These are phyloP conservation scores for Zymoseptoria pseudotritici DNA, from an alignment of 2,329 filamentous ascomycete genomes.

Conservation along the genomic window DNA sequence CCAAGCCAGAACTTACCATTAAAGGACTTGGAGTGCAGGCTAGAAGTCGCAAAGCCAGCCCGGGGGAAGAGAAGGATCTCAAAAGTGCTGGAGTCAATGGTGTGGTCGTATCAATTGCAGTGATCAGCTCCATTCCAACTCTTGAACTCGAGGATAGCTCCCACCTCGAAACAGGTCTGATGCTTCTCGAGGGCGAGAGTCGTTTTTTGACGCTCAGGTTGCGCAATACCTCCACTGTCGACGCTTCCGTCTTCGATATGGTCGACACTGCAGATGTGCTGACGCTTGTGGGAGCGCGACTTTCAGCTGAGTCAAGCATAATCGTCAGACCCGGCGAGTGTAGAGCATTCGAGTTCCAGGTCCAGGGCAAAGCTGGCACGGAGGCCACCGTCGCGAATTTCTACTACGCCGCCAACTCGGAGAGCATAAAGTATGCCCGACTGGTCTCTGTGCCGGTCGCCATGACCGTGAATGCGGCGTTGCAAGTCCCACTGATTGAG, in stretches of 20 bases:
- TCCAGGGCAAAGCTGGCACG: conserved; percentile 78
- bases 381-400: conserved; percentile 73
- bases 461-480: conserved; percentile 84
- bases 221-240: conserved; percentile 66
- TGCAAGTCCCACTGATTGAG: conserved; percentile 75
- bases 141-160: conserved; percentile 68
- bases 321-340: conserved; percentile 46
- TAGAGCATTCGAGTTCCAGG: conserved; percentile 71
- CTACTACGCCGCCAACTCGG: conserved; percentile 51
- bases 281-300: background rate
- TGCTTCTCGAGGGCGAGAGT: conserved; percentile 86
- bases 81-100: conserved; percentile 13
- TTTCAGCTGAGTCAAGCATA: conserved; percentile 3
- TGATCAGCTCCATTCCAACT: conserved; percentile 72
- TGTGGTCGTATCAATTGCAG: conserved; percentile 41
- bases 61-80: conserved; percentile 2
- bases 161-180: conserved; percentile 75
- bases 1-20: conserved; percentile 61
- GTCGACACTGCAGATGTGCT: conserved; percentile 16
- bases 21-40: conserved; percentile 43
- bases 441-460: conserved; percentile 65
- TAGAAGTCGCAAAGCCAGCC: background rate
- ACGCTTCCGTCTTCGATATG: conserved; percentile 59
- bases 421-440: conserved; percentile 13
- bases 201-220: conserved; percentile 71